These are phyloP conservation scores for Pichia sp. DNA, from an alignment of 1,139 yeast species.

Conservation along the genomic window DNA sequence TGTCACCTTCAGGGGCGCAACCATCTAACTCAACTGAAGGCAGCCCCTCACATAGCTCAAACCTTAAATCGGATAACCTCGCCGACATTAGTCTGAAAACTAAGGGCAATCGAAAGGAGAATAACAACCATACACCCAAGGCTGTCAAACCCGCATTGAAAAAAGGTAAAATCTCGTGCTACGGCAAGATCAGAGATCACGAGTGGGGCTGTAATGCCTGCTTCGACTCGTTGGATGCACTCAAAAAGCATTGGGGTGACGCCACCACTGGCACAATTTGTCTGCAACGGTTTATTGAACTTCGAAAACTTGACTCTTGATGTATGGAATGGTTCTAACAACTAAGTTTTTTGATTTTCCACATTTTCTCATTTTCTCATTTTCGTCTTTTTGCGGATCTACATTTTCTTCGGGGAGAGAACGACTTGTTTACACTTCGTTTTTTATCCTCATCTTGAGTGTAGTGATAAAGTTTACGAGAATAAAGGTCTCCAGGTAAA, in stretches of 20 bases:
- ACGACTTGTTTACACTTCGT: not conserved
- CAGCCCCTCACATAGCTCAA: no score
- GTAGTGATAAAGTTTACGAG: no score
- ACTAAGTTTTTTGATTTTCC: not conserved
- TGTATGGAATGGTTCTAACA: no score
- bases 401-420: not conserved
- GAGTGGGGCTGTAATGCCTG: conserved; percentile 7
- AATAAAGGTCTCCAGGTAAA: not conserved
- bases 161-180: conserved; percentile 1
- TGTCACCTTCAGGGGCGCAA: no score
- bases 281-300: conserved; percentile 1
- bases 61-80: no score
- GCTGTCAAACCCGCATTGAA: not conserved
- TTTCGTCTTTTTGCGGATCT: not conserved
- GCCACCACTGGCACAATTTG: conserved; percentile 1
- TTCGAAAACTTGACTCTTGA: not conserved
- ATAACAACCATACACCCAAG: not conserved
- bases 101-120: not conserved
- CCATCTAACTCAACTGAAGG: no score
- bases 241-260: conserved; percentile 11
- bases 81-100: not conserved
- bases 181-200: not conserved
- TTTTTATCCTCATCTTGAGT: not conserved
- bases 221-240: conserved; percentile 1
- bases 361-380: not conserved